Percentiles rank a stretch among this genome's conserved stretches.
Conservation (phyloP, 208 protist species). For the Trypanosoma cruzi region DNA sequence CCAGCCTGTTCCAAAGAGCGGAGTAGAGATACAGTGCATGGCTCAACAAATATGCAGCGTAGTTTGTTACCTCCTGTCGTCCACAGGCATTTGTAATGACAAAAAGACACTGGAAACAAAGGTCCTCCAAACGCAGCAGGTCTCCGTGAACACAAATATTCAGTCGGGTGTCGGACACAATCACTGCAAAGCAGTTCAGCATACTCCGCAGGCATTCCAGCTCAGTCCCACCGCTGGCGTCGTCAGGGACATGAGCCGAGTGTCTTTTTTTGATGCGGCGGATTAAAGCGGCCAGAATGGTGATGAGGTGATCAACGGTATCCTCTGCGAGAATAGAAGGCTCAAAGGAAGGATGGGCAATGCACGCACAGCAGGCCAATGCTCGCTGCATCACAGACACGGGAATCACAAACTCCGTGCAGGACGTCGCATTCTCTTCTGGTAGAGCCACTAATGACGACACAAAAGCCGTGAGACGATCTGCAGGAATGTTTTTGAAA, state of each 20-base stretch:
- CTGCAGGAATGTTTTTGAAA: slow-evolving; percentile 34
- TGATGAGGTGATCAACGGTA: slow-evolving; percentile 43
- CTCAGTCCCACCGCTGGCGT: slow-evolving; percentile 25
- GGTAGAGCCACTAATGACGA: slow-evolving; percentile 18
- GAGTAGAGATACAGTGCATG: slow-evolving; percentile 57
- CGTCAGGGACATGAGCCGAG: background rate
- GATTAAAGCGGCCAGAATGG: slow-evolving; percentile 44
- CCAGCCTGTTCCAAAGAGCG: slow-evolving; percentile 71
- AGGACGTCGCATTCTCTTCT: background rate
- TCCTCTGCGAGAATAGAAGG: slow-evolving; percentile 42
- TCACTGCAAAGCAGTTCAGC: slow-evolving; percentile 40
- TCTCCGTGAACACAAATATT: slow-evolving; percentile 53
- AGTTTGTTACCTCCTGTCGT: slow-evolving; percentile 40
- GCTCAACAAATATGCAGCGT: slow-evolving; percentile 62
- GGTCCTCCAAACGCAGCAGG: slow-evolving; percentile 72
- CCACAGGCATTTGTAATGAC: slow-evolving; percentile 31
- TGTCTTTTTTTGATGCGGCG: slow-evolving; percentile 27
- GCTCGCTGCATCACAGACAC: slow-evolving; percentile 24
- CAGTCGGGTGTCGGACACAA: slow-evolving; percentile 44
- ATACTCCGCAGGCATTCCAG: slow-evolving; percentile 63
- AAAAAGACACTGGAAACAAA: slow-evolving; percentile 70
- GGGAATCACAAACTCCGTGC: background rate
- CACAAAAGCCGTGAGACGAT: slow-evolving; percentile 32
- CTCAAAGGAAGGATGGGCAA: slow-evolving; percentile 59
- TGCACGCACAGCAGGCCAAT: slow-evolving; percentile 49